A percentile compares a stretch with the other conserved stretches of the same genome.
Evolutionary conservation across 2,329 filamentous ascomycete species (phyloP).

Genomic region (Escovopsis sp.): DNA sequence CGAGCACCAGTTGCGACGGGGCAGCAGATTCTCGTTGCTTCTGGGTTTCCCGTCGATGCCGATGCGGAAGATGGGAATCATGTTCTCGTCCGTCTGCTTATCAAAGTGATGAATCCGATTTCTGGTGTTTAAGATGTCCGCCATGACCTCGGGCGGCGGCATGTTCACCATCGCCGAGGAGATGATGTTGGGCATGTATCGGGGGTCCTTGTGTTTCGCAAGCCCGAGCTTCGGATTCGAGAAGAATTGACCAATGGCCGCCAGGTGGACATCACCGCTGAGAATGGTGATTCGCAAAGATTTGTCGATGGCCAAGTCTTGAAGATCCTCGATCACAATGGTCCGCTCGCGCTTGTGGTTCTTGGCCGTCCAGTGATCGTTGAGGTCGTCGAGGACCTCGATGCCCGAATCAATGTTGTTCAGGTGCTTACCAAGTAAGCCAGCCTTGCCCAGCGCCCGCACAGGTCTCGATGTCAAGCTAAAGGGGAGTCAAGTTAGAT

Average conservation of each 20-base stretch:
- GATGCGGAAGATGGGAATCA: conserved; percentile 84
- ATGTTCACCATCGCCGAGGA: conserved; percentile 90
- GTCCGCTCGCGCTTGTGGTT: conserved; percentile 84
- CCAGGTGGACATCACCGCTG: conserved; percentile 86
- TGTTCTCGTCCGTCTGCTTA: conserved; percentile 74
- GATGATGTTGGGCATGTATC: conserved; percentile 93
- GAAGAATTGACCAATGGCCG: conserved; percentile 87
- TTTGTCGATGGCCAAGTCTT: conserved; percentile 85
- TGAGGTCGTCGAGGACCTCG: conserved; percentile 80
- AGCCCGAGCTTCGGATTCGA: conserved; percentile 69
- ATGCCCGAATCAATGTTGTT: conserved; percentile 87
- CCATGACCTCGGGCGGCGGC: conserved; percentile 74
- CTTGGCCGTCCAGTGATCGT: conserved; percentile 95
- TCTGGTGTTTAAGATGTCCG: conserved; percentile 82
- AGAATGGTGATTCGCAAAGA: conserved; percentile 84
- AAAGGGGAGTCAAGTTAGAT: conserved; percentile 17
- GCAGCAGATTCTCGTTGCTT: conserved; percentile 81
- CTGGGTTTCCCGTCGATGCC: conserved; percentile 80
- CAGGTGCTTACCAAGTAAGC: conserved; percentile 62
- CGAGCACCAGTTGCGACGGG: conserved; percentile 89
- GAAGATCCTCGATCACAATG: conserved; percentile 76
- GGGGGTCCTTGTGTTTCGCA: conserved; percentile 77
- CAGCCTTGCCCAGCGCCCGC: conserved; percentile 73
- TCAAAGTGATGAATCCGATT: conserved; percentile 68
- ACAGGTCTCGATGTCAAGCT: conserved; percentile 73